Evolutionary conservation across 1,139 yeast species (phyloP).

Genomic region (Debaryomyces sp.): DNA sequence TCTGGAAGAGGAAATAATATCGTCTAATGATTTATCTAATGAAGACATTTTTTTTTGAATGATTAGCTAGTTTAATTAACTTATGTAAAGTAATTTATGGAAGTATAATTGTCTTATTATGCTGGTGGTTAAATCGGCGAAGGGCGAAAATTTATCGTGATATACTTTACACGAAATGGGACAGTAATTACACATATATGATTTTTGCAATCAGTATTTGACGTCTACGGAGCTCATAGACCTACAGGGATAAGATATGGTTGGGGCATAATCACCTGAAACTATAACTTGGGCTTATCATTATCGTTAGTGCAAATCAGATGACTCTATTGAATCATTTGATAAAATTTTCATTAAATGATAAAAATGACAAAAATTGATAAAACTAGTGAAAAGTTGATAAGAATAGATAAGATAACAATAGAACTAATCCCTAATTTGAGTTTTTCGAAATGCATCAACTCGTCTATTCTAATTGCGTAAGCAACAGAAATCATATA

Average conservation of each 20-base stretch:
- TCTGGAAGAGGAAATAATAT: slow-evolving; percentile 72
- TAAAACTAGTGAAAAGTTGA: not conserved
- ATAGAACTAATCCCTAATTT: not conserved
- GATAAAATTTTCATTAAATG: not conserved
- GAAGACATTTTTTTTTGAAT: slow-evolving; percentile 44
- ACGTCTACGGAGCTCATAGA: not conserved
- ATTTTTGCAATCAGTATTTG: not conserved
- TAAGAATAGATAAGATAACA: not conserved
- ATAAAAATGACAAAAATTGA: not conserved
- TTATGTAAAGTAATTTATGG: not conserved
- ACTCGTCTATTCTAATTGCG: not conserved
- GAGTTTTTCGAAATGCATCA: not conserved
- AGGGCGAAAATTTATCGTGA: not conserved
- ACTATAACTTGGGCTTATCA: not conserved
- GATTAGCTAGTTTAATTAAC: slow-evolving; percentile 2
- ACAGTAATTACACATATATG: not conserved
- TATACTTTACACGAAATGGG: not conserved
- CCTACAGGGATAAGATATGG: not conserved
- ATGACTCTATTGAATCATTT: not conserved
- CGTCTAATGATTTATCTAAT: slow-evolving; percentile 94
- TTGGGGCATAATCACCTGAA: not conserved
- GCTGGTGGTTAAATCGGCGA: slow-evolving; percentile 5
- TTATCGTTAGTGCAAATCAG: not conserved
- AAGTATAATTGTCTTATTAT: not conserved
- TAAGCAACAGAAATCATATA: not conserved